Evolutionary conservation across 345 rosid species (phyloP).

Genomic region (Fremontodendron californicum): DNA sequence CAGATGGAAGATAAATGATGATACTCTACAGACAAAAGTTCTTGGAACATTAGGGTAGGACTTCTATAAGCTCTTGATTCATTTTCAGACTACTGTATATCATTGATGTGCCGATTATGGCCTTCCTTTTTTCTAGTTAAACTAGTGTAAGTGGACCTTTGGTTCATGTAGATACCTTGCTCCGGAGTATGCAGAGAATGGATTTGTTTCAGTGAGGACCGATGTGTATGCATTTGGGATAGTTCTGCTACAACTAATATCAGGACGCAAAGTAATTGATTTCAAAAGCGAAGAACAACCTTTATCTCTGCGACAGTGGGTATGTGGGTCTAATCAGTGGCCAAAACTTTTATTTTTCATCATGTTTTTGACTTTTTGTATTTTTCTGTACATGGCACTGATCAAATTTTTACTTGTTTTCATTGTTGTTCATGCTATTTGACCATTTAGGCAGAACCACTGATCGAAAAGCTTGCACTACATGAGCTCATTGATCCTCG

Average conservation of each 20-base stretch:
- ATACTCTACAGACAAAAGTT: conserved; percentile 43
- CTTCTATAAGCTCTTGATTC: neutral
- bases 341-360: neutral
- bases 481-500: conserved; percentile 47
- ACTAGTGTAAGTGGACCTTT: neutral
- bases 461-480: conserved; percentile 42
- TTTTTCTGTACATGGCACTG: neutral
- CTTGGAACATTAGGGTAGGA: conserved; percentile 66
- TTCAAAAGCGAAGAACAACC: conserved; percentile 21
- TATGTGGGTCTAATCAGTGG: conserved; percentile 19
- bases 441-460: conserved; percentile 51
- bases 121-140: neutral
- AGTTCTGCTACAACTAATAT: conserved; percentile 48
- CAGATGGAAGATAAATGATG: conserved; percentile 53
- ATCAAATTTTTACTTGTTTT: neutral
- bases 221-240: conserved; percentile 65
- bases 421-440: conserved; percentile 4
- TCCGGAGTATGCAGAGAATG: conserved; percentile 62
- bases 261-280: conserved; percentile 46
- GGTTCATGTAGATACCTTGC: conserved; percentile 47
- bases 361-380: neutral
- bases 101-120: neutral
- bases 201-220: conserved; percentile 52
- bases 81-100: neutral
- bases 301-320: conserved; percentile 55